Percentiles rank a stretch among this genome's conserved stretches.
Evolutionary conservation across 2,329 filamentous ascomycete genomes (phyloP).

Genomic region (Colletotrichum camelliae): DNA sequence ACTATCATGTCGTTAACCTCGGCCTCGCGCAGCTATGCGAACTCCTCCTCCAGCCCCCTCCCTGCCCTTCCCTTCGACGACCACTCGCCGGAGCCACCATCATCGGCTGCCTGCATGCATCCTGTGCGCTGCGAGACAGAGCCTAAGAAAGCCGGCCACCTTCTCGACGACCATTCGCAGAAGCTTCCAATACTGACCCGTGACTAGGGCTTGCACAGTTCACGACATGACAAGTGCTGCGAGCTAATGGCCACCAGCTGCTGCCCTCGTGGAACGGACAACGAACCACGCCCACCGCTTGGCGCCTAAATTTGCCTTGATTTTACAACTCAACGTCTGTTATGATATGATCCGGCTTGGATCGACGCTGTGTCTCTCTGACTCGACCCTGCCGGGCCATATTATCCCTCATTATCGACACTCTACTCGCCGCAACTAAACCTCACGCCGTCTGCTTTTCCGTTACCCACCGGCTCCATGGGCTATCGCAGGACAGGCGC

Average conservation of each 20-base stretch:
- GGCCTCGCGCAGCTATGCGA: neutral
- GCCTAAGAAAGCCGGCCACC: neutral
- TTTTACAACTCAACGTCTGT: neutral
- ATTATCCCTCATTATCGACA: neutral
- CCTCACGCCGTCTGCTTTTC: constrained; percentile 2
- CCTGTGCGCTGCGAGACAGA: neutral
- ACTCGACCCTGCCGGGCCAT: neutral
- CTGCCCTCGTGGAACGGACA: constrained; percentile 4
- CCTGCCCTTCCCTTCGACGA: neutral
- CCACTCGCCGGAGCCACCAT: neutral
- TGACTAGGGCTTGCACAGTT: constrained; percentile 5
- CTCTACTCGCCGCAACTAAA: neutral
- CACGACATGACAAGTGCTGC: constrained; percentile 16
- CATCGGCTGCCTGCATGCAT: constrained; percentile 8
- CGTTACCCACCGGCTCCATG: constrained; percentile 1
- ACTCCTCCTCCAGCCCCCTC: neutral
- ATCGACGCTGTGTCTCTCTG: neutral
- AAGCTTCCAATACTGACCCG: neutral
- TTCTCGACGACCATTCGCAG: neutral
- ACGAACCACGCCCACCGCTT: neutral
- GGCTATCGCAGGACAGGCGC: neutral
- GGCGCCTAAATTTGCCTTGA: neutral
- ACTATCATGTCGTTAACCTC: neutral
- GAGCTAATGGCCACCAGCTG: constrained; percentile 2
- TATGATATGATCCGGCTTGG: constrained; percentile 2